phyloP scores from a whole-genome alignment of 1,139 yeast genomes.

The Suhomyces yuchorum region DNA sequence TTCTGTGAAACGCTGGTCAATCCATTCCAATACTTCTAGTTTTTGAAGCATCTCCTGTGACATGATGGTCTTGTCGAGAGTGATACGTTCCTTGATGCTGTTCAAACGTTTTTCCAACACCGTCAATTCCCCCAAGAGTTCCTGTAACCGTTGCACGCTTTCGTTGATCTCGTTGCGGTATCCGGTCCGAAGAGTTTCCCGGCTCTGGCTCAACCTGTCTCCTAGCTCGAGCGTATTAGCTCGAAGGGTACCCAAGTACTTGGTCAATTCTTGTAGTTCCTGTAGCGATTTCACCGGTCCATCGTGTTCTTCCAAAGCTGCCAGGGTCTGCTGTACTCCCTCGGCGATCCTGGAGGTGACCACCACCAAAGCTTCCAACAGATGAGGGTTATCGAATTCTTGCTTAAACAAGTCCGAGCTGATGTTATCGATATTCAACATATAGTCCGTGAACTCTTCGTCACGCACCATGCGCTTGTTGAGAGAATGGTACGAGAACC shows the following conservation, averaged over 20 bases:
- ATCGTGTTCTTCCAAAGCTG: constrained; percentile 7
- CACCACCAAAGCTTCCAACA: constrained; percentile 12
- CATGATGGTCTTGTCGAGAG: constrained; percentile 31
- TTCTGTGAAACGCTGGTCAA: constrained; percentile 32
- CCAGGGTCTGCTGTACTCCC: constrained; percentile 7
- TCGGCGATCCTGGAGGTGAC: constrained; percentile 11
- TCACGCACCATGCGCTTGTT: constrained; percentile 23
- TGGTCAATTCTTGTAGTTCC: constrained; percentile 18
- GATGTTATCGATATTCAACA: constrained; percentile 38
- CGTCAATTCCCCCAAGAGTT: constrained; percentile 29
- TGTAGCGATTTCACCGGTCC: constrained; percentile 10
- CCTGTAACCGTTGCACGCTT: constrained; percentile 33
- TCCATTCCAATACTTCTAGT: constrained; percentile 36
- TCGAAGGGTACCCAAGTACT: constrained; percentile 15
- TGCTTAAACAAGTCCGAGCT: constrained; percentile 22
- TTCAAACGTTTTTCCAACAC: constrained; percentile 33
- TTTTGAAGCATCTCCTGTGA: constrained; percentile 32
- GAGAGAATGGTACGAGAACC: constrained; percentile 23
- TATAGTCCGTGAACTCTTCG: constrained; percentile 32
- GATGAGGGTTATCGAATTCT: constrained; percentile 6
- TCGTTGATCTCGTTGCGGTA: constrained; percentile 32
- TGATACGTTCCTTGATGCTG: constrained; percentile 27
- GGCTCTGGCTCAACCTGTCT: constrained; percentile 18
- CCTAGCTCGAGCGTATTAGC: constrained; percentile 17
- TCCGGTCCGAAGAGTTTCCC: constrained; percentile 22